These are phyloP conservation scores for Lolium rigidum DNA, from an alignment of 176 grass and related monocot species.

Conservation along the genomic window DNA sequence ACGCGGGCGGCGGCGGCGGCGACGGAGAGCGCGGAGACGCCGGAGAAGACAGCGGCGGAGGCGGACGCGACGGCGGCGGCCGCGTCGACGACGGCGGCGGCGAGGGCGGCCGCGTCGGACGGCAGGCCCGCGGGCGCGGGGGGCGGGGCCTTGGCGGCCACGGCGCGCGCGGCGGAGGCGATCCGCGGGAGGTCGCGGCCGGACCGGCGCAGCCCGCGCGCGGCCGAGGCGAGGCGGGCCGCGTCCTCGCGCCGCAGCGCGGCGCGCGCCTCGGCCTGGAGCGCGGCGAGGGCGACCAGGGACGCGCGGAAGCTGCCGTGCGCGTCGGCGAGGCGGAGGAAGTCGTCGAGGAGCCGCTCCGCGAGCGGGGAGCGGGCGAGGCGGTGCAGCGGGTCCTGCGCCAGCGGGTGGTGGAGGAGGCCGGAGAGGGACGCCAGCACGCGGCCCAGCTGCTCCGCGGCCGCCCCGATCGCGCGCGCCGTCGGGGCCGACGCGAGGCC, in stretches of 20 bases:
- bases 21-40: constrained; percentile 37
- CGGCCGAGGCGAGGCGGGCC: constrained; percentile 47
- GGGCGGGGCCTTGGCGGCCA: constrained; percentile 39
- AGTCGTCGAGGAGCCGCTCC: constrained; percentile 59
- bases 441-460: constrained; percentile 30
- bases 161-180: constrained; percentile 44
- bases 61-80: constrained; percentile 40
- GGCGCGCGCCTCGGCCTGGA: constrained; percentile 53
- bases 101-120: constrained; percentile 45
- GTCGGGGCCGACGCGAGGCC: neutral
- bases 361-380: constrained; percentile 43
- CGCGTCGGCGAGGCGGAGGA: constrained; percentile 66
- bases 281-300: constrained; percentile 42
- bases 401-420: constrained; percentile 72
- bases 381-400: constrained; percentile 55
- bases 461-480: constrained; percentile 34
- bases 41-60: constrained; percentile 46
- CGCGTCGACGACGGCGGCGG: constrained; percentile 49
- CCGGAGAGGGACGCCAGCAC: constrained; percentile 63
- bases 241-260: constrained; percentile 57
- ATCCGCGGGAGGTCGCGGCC: constrained; percentile 50
- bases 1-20: constrained; percentile 43
- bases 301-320: constrained; percentile 53
- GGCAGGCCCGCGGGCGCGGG: constrained; percentile 6
- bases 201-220: constrained; percentile 46